Conservation (phyloP, 257 asterid genomes). For the Solanum gracilifrons region DNA sequence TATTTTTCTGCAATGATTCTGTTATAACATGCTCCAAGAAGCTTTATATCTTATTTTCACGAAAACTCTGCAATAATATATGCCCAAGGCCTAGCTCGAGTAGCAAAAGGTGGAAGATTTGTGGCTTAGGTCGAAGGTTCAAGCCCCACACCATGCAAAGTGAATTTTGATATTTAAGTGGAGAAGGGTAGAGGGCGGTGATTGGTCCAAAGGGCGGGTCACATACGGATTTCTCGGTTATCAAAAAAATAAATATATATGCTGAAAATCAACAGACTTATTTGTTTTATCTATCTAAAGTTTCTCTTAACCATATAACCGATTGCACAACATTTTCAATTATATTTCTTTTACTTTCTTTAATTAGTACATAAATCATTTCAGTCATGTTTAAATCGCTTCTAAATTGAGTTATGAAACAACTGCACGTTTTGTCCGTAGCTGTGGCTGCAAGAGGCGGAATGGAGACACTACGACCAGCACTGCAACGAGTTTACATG, state of each 20-base stretch:
- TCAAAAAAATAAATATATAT: background rate
- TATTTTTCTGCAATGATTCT: background rate
- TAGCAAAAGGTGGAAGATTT: too few relatives aligned
- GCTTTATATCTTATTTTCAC: background rate
- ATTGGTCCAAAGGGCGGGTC: too few relatives aligned
- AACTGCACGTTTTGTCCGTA: background rate
- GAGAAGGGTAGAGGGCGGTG: too few relatives aligned
- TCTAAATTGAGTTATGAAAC: background rate
- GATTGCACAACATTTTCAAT: background rate
- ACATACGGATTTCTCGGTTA: too few relatives aligned
- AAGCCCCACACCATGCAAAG: too few relatives aligned
- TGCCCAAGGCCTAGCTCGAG: too few relatives aligned
- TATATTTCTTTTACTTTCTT: background rate
- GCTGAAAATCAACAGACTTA: background rate
- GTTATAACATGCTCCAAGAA: background rate
- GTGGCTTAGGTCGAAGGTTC: too few relatives aligned
- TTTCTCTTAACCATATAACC: background rate
- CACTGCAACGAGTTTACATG: slow-evolving; percentile 87
- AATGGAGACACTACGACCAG: slow-evolving; percentile 78
- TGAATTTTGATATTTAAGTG: too few relatives aligned
- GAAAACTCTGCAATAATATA: background rate
- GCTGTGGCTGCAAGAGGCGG: slow-evolving; percentile 97
- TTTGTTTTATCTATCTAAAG: background rate
- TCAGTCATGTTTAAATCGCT: background rate
- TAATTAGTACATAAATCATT: background rate